phyloP scores from a whole-genome alignment of 2,329 filamentous ascomycete species.

The Lithohypha guttulata region DNA sequence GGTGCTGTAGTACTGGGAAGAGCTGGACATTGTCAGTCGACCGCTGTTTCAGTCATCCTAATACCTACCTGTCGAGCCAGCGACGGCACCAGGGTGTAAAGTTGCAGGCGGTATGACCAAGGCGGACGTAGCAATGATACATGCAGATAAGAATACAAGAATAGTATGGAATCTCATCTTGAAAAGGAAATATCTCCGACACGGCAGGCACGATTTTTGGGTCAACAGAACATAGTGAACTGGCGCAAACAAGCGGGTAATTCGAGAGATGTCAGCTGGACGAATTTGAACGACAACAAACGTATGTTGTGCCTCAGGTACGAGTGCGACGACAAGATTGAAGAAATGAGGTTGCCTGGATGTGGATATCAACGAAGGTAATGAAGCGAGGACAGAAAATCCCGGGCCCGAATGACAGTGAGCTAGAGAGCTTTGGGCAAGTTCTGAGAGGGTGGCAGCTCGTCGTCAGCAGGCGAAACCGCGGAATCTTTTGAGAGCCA shows the following conservation, averaged over 20 bases:
- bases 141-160: constrained; percentile 1
- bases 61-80: constrained; percentile 19
- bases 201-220: too few species aligned
- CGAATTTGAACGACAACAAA: background rate
- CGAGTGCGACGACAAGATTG: too few species aligned
- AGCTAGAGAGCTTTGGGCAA: too few species aligned
- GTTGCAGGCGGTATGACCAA: constrained; percentile 1
- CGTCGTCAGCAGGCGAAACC: too few species aligned
- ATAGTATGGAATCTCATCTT: constrained; percentile 4
- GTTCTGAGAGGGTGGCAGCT: too few species aligned
- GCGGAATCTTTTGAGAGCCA: too few species aligned
- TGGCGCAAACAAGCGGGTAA: too few species aligned
- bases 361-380: too few species aligned
- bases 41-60: background rate
- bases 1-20: background rate
- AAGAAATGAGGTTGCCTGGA: constrained; percentile 9
- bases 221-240: too few species aligned
- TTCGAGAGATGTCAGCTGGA: constrained; percentile 8
- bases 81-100: constrained; percentile 14
- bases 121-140: constrained; percentile 4
- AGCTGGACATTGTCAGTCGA: background rate
- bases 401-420: too few species aligned
- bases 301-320: too few species aligned
- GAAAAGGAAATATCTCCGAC: background rate
- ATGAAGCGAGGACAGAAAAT: too few species aligned